phyloP scores from a whole-genome alignment of 2,329 filamentous ascomycete species.

The Aspergillus fumigatiaffinis region DNA sequence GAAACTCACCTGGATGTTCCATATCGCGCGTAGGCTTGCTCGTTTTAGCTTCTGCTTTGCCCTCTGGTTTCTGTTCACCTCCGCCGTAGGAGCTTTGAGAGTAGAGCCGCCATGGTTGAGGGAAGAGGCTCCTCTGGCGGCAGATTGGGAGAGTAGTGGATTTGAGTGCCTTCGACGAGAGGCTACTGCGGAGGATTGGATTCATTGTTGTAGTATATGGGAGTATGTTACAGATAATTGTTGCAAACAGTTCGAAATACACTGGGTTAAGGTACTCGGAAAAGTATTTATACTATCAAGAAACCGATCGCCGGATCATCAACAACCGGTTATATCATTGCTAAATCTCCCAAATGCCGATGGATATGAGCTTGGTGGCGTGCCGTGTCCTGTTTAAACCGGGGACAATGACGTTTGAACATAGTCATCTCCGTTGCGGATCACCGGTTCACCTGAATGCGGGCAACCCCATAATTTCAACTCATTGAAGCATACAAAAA shows the following conservation, averaged over 20 bases:
- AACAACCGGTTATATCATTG: constrained; percentile 1
- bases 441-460: not conserved
- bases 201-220: constrained; percentile 1
- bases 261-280: not conserved
- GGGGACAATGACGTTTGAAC: constrained; percentile 1
- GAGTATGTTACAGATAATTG: not conserved
- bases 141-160: not conserved
- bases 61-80: constrained; percentile 9
- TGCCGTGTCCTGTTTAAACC: not conserved
- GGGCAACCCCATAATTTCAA: not conserved
- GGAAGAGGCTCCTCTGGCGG: not conserved
- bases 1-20: constrained; percentile 18
- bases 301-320: not conserved
- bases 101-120: constrained; percentile 10
- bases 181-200: not conserved
- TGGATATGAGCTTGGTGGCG: not conserved
- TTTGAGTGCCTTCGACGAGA: not conserved
- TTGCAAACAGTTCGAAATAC: not conserved
- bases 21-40: constrained; percentile 17
- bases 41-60: constrained; percentile 1
- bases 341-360: not conserved
- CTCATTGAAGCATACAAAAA: no score
- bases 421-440: not conserved
- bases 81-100: constrained; percentile 18
- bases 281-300: not conserved